Evolutionary conservation across 768 basidiomycete species (phyloP), one percentile per base, ranked within the genome.

Genomic region (Amanita jacksonii): DNA sequence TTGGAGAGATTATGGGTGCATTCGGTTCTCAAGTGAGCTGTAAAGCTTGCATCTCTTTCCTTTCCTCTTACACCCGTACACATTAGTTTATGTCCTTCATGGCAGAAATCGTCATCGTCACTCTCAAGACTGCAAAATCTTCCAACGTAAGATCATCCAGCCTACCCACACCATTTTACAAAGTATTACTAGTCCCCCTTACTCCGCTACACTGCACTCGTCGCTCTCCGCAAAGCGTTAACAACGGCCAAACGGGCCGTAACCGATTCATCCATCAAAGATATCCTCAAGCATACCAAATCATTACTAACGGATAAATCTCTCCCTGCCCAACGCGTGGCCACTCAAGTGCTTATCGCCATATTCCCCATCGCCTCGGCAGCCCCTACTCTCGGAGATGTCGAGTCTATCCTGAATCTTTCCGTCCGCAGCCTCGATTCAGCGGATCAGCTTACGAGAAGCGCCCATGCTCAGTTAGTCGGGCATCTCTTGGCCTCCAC

Each of bases 61-160:
- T n/a, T n/a, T n/a, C n/a, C n/a, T n/a, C n/a, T n/a, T n/a, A n/a
- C n/a, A n/a, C n/a, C n/a, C n/a, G n/a, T n/a, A n/a, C n/a, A n/a
- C n/a, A n/a, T n/a, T n/a, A 98, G 89, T 80, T 92, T 58, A 94
- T 97, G 92, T 96, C 92, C 0, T 85, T 92, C 52, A 84, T 93
- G 79, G 74, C 81, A 22, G 94, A 98, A 57, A 85, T 93, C 25
- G 65, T 77, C 15, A 65, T 70, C 1, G 67, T 78, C 0, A 69
- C 81, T 0, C 60, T 87, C 33, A 89, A 80, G 58, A 75, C 81
- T 0, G 72, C 75, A 52, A 84, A 76, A 49, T 77, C 81, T 7
- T 90, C 87, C 24, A 73, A 65, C 52, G 91, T 87, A 49, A 49
- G 87, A 64, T 25, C 10, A 28, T 34, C 30, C 13, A 19, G 16